A percentile compares a stretch with the other conserved stretches of the same genome.
Evolutionary conservation across 768 basidiomycete species (phyloP).

Genomic region (Russula ochroleuca): DNA sequence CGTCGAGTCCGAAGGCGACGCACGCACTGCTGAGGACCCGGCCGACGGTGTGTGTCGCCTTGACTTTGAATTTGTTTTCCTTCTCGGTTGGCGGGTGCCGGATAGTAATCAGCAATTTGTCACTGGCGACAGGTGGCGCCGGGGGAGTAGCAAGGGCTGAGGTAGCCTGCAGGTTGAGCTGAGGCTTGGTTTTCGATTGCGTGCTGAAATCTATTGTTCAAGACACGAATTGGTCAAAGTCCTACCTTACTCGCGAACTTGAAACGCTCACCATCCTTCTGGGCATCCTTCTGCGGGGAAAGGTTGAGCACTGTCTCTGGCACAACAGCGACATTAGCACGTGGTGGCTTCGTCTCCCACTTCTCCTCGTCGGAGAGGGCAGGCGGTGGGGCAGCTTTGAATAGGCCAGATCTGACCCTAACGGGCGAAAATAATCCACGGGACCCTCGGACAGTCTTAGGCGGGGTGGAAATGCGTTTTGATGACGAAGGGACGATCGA

Average conservation of each 20-base stretch:
- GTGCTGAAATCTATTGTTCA: not conserved
- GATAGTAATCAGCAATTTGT: constrained; percentile 24
- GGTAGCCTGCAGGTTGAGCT: not conserved
- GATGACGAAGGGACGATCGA: constrained; percentile 16
- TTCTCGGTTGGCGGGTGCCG: constrained; percentile 19
- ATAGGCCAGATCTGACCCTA: constrained; percentile 1
- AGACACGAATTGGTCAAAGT: not conserved
- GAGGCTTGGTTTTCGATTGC: constrained; percentile 5
- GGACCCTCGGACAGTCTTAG: not conserved
- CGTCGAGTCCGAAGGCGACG: constrained; percentile 11
- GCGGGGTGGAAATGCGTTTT: constrained; percentile 5
- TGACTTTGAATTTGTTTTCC: constrained; percentile 25
- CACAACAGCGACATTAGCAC: not conserved
- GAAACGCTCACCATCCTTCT: constrained; percentile 4
- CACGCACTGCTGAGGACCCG: constrained; percentile 24
- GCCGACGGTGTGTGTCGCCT: constrained; percentile 16
- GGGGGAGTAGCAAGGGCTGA: not conserved
- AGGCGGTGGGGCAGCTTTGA: not conserved
- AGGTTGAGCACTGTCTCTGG: not conserved
- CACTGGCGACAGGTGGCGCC: not conserved
- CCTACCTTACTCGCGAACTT: not conserved
- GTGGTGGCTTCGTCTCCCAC: not conserved
- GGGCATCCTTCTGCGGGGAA: not conserved
- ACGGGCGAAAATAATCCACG: not conserved
- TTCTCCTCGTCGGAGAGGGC: constrained; percentile 9